Conservation (phyloP, 225 moss, liverwort and hornwort genomes). For the Pleurozium schreberi region DNA sequence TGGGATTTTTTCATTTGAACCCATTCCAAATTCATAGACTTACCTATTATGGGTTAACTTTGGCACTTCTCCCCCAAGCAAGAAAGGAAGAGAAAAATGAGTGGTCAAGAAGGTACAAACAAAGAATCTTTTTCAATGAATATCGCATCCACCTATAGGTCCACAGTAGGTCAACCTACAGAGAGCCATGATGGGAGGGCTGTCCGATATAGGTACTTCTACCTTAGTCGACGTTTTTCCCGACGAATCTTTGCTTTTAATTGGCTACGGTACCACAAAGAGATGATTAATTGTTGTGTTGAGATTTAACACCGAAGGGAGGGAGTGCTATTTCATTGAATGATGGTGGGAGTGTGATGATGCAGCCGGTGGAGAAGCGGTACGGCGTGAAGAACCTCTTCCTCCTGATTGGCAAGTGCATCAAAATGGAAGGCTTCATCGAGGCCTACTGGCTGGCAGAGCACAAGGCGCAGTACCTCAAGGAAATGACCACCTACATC, state of each 20-base stretch:
- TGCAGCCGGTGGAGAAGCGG: not conserved
- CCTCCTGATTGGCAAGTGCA: constrained; percentile 1
- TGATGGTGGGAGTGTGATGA: not conserved
- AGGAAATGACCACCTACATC: constrained; percentile 29
- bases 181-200: too few species aligned
- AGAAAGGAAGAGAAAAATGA: too few species aligned
- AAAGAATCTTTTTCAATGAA: too few species aligned
- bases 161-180: too few species aligned
- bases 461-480: not conserved
- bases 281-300: not conserved
- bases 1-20: too few species aligned
- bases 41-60: too few species aligned
- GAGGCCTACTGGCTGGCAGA: not conserved
- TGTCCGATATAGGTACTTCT: too few species aligned
- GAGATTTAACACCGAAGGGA: not conserved
- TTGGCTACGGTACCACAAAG: not conserved
- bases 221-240: not conserved
- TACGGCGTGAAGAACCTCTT: constrained; percentile 11
- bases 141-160: too few species aligned
- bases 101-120: too few species aligned
- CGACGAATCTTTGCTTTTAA: too few species aligned
- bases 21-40: too few species aligned
- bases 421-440: constrained; percentile 28
- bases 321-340: not conserved
- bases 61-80: too few species aligned